A percentile compares a stretch with the other conserved stretches of the same genome.
These are phyloP conservation scores for Pythium chondricola DNA, from an alignment of 352 stramenopile genomes.

Conservation along the genomic window DNA sequence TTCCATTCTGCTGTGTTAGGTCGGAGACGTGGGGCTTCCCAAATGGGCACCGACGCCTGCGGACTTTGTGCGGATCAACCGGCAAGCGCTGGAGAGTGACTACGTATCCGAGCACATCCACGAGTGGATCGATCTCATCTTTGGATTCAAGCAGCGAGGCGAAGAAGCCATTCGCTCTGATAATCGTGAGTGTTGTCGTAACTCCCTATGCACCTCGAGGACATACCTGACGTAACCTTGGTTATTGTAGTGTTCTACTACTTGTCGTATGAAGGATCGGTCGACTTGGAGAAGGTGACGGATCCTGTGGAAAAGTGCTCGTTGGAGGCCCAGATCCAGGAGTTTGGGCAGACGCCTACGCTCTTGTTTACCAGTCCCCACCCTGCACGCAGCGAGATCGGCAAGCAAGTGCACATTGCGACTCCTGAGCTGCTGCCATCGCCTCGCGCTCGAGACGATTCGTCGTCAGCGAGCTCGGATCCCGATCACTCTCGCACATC, in stretches of 20 bases:
- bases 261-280: conserved; percentile 82
- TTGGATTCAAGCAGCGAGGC: conserved; percentile 70
- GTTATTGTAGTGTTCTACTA: conserved; percentile 78
- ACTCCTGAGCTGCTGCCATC: conserved; percentile 36
- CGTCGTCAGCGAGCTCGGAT: conserved; percentile 11
- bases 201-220: too few species aligned
- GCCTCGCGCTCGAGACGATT: conserved; percentile 23
- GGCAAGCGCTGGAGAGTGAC: conserved; percentile 70
- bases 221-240: background rate
- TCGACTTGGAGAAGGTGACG: conserved; percentile 79
- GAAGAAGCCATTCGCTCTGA: conserved; percentile 66
- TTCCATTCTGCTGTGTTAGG: conserved; percentile 26
- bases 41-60: conserved; percentile 88
- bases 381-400: conserved; percentile 55
- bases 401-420: conserved; percentile 46
- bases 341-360: conserved; percentile 89
- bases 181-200: conserved; percentile 71
- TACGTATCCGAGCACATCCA: conserved; percentile 68
- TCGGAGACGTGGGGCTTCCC: conserved; percentile 94
- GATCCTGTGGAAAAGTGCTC: conserved; percentile 92
- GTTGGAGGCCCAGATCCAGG: conserved; percentile 91
- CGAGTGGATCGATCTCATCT: conserved; percentile 84
- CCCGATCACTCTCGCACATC: conserved; percentile 21
- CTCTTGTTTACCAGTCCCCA: conserved; percentile 67
- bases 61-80: conserved; percentile 69